Base-by-base conservation (phyloP, 768 basidiomycete genomes). In the Terana coerulea region DNA sequence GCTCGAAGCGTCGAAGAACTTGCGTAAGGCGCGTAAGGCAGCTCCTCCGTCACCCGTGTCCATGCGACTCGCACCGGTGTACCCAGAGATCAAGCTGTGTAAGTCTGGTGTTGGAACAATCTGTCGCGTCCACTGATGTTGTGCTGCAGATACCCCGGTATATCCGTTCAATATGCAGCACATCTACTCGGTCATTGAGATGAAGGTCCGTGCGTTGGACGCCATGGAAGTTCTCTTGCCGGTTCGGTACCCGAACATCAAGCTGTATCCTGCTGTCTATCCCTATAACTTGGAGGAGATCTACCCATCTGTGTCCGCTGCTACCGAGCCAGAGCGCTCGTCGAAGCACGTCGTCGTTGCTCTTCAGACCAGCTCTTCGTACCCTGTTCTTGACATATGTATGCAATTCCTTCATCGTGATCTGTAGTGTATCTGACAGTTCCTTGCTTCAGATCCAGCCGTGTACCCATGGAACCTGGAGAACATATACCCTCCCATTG, bases 91-190 rank as follows among this genome's bases (percentile, higher is more conserved):
- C 17, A 40, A 52, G 37, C 47, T 56, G 29, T 59, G 57, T 59
- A 41, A 47, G 57, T 47, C 8, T n/a, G 19, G 5, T 29, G 14
- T 21, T 4, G 14, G n/a, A 28, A 6, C 29, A 29, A 11, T 25
- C 25, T 24, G n/a, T n/a, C n/a, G n/a, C n/a, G n/a, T n/a, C n/a
- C n/a, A n/a, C 12, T 45, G 21, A 40, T 11, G 17, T 12, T 34
- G 33, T 12, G 14, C 39, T 42, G 8, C 46, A 75, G 74, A 75
- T 60, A 61, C 63, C 47, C 56, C 69, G 47, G 62, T 67, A 40
- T 78, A 79, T 61, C 75, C 77, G 7, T 61, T 57, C 53, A 70
- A 69, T 57, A 56, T 76, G 14, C 47, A 65, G 37, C 53, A 51
- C 22, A 69, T 74, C 43, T 76, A 77, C 55, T 67, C 69, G n/a